Evolutionary conservation across 1,284 basidiomycete species (phyloP), one percentile per base, ranked within the genome.

Genomic region (Cutaneotrichosporon cutaneum): DNA sequence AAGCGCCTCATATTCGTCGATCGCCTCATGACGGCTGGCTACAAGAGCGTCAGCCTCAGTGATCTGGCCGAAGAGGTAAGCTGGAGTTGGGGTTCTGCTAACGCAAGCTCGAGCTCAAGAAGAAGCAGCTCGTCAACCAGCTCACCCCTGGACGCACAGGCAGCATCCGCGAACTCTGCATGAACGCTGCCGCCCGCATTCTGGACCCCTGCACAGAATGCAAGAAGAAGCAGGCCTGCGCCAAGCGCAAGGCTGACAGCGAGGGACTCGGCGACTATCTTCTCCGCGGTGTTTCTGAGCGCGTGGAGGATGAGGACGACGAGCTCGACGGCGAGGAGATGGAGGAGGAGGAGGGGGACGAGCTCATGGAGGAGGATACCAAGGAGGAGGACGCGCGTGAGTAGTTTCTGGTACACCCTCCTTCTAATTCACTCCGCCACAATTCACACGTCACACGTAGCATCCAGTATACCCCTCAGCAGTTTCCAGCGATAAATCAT

Each of bases 111-210:
- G 67, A 62, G 13, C 48, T 70, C n/a, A 63, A 62, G 26, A 50
- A 54, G 10, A 33, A 39, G 21, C 68, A 70, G 50, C 27, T 73
- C 24, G 54, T 53, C 6, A 71, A 73, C 55, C 70, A 71, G 14
- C 68, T 68, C 16, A 69, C 70, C 54, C 61, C 63, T 11, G 70
- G 68, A 0, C 66, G 58, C 27, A 71, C 67, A 60, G 67, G 69
- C 0, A 70, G 70, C 50, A 44, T 74, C 9, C 64, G 71, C 39
- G 69, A 70, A 56, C 70, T 70, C 62, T 42, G 45, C 47, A 22
- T 60, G 21, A 47, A 47, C 21, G 30, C 55, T 3, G 48, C 48
- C 22, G 52, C 52, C 3, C 52, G 52, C 14, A 22, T 22, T 8
- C 22, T 39, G 13, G 52, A 54, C 21, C 52, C 22, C 22, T 54